A percentile compares a stretch with the other conserved stretches of the same genome.
These are phyloP conservation scores for Amanita rubescens DNA, from an alignment of 768 basidiomycete species.

Conservation along the genomic window DNA sequence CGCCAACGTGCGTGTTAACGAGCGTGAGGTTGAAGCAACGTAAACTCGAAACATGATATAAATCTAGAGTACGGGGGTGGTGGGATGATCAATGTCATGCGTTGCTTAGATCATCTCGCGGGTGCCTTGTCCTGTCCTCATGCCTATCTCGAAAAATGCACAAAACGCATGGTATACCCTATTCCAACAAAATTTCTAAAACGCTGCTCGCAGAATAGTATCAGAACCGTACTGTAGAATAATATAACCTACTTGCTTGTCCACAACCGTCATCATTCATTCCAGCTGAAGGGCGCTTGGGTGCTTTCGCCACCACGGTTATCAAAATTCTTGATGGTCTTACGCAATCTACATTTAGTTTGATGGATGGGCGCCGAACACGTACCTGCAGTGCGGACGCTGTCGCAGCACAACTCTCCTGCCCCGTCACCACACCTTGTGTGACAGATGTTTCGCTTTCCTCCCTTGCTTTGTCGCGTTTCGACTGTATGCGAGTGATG, in stretches of 20 bases:
- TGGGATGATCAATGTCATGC: constrained; percentile 5
- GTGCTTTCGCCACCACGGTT: too few species aligned
- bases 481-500: constrained; percentile 5
- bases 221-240: background rate
- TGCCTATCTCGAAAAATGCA: background rate
- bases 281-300: too few species aligned
- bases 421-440: background rate
- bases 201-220: background rate
- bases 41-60: constrained; percentile 35
- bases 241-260: too few species aligned
- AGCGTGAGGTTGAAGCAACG: background rate
- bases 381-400: background rate
- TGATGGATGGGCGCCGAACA: background rate
- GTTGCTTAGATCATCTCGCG: background rate
- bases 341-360: too few species aligned
- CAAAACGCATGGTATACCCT: constrained; percentile 10
- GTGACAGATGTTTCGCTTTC: background rate
- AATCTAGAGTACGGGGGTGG: constrained; percentile 2
- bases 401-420: background rate
- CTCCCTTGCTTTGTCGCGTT: background rate
- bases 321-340: too few species aligned
- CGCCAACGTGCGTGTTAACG: constrained; percentile 41
- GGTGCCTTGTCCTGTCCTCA: background rate
- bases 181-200: too few species aligned
- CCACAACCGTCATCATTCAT: too few species aligned